phyloP scores from a whole-genome alignment of 108 stramenopile genomes.

The Seminavis robusta region DNA sequence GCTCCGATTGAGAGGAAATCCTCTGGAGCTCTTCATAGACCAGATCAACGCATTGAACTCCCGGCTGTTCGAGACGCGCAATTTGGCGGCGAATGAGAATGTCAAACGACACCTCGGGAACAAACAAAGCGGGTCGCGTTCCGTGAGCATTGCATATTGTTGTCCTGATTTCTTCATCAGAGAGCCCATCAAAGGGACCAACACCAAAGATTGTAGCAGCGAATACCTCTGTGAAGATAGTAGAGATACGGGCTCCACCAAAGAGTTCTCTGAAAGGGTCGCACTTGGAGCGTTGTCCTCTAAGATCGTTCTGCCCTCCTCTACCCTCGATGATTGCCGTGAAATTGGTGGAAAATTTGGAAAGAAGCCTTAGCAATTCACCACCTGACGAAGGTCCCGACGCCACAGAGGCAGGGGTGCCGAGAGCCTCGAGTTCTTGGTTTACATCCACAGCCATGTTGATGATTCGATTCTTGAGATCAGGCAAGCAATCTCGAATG shows the following conservation, averaged over 20 bases:
- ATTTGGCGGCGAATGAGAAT: slow-evolving; percentile 93
- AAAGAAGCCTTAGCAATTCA: slow-evolving; percentile 80
- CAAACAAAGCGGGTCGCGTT: slow-evolving; percentile 92
- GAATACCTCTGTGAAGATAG: slow-evolving; percentile 95
- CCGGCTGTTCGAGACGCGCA: slow-evolving; percentile 89
- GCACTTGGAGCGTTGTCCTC: no score
- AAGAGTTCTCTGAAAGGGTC: slow-evolving; percentile 83
- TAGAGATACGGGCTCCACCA: slow-evolving; percentile 95
- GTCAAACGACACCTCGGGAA: slow-evolving; percentile 96
- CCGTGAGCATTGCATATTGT: slow-evolving; percentile 96
- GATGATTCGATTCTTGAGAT: slow-evolving; percentile 89
- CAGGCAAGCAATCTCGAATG: slow-evolving; percentile 96
- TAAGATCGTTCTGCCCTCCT: slow-evolving; percentile 44
- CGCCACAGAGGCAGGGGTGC: slow-evolving; percentile 41
- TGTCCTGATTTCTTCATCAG: slow-evolving; percentile 96
- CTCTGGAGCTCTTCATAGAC: slow-evolving; percentile 95
- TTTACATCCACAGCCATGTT: slow-evolving; percentile 89
- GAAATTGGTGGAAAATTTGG: slow-evolving; percentile 91
- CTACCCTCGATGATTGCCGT: slow-evolving; percentile 84
- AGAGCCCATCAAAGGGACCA: slow-evolving; percentile 92
- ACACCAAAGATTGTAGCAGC: slow-evolving; percentile 77
- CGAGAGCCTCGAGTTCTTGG: slow-evolving; percentile 83
- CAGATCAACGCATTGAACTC: slow-evolving; percentile 91
- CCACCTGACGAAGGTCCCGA: slow-evolving; percentile 61
- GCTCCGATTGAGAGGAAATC: slow-evolving; percentile 85